Percentiles rank a stretch among this genome's conserved stretches.
Conservation (phyloP, 805 yeast species). For the Jamesozyma spencerorum region DNA sequence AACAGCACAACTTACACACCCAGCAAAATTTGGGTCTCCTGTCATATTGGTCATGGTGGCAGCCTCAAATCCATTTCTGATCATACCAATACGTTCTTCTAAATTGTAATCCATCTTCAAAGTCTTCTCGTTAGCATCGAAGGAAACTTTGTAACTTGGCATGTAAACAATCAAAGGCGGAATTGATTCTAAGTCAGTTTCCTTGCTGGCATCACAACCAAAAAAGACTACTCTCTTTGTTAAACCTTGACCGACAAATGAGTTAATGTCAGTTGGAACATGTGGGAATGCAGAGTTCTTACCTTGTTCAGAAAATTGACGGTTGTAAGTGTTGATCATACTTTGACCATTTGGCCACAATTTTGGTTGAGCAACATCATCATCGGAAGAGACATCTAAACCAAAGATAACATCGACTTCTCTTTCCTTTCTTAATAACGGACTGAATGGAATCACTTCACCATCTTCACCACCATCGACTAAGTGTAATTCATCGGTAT, state of each 20-base stretch:
- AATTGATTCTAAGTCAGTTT: slow-evolving; percentile 43
- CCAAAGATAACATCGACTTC: slow-evolving; percentile 57
- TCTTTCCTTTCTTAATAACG: slow-evolving; percentile 51
- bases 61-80: slow-evolving; percentile 66
- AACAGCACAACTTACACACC: slow-evolving; percentile 77
- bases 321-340: slow-evolving; percentile 43
- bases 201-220: slow-evolving; percentile 65
- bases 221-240: slow-evolving; percentile 69
- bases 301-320: slow-evolving; percentile 49
- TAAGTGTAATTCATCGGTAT: slow-evolving; percentile 39
- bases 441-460: slow-evolving; percentile 56
- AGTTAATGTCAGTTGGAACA: slow-evolving; percentile 60
- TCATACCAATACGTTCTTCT: slow-evolving; percentile 48
- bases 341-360: slow-evolving; percentile 65
- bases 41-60: slow-evolving; percentile 59
- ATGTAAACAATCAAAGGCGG: slow-evolving; percentile 75
- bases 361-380: no score
- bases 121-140: slow-evolving; percentile 63
- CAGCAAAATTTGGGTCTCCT: slow-evolving; percentile 55
- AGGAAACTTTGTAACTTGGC: slow-evolving; percentile 64
- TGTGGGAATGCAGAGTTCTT: slow-evolving; percentile 63
- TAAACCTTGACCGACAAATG: slow-evolving; percentile 51
- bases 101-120: slow-evolving; percentile 53
- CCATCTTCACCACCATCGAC: slow-evolving; percentile 69
- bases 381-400: slow-evolving; percentile 58